Base-by-base conservation (phyloP, 805 yeast species). In the Kuraishia floccosa region DNA sequence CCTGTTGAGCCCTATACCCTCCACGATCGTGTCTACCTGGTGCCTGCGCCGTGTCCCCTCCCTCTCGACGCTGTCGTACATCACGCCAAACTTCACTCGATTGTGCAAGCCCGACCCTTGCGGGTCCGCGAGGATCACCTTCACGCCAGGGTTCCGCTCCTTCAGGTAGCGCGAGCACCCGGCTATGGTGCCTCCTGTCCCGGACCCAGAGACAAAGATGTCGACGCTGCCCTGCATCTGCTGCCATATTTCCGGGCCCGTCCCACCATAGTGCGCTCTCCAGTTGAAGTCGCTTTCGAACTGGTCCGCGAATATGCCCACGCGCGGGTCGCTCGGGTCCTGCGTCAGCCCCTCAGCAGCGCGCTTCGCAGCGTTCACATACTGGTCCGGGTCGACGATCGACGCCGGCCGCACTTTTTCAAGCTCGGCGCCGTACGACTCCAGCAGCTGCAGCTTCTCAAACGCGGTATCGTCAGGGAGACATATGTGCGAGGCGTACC, bases 151-250 rank as follows among this genome's bases (percentile, higher is more conserved):
- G 12, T 60, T 45, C 23, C 58, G 49, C 32, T 63, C 71, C 45
- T 76, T 84, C 44, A 89, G 63, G 53, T 65, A 91, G 37, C 65
- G 65, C 3, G 94, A 71, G 18, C 86, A 86, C 34, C 98, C 98
- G n/a, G 94, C 65, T 28, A 89, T 84, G 2, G 98, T 91, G 35
- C 98, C 98, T 31, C 91, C 98, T 0, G 98, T 89, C 8, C 98
- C 98, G 21, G 94, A 82, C 0, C 97, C 97, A 2, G 89, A 70
- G 25, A 91, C 75, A 50, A 89, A 86, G 30, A 65, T 76, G 49
- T 85, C 93, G 6, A 89, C 44, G 2, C 58, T 39, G 10, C 76
- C 75, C 7, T 67, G 58, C 60, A 78, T 64, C 49, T 91, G 97
- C 14, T 53, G 38, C 62, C 68, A 80, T n/a, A 89, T 83, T 47